Percentiles rank a stretch among this genome's conserved stretches.
Conservation (phyloP, 441 rosid genomes). For the Macaranga tanarius region DNA sequence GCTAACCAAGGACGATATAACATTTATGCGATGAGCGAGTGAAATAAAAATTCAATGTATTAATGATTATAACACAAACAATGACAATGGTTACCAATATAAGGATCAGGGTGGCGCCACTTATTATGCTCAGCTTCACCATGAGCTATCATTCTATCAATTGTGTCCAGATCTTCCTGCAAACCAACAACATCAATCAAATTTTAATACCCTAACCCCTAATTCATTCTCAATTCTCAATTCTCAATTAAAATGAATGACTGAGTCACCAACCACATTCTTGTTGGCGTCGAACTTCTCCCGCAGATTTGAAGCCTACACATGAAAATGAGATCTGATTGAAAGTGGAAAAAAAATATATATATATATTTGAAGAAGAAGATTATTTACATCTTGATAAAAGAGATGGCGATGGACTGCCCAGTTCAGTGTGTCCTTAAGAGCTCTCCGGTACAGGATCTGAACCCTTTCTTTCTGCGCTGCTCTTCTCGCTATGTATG, state of each 20-base stretch:
- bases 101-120: constrained; percentile 98
- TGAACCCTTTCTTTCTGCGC: constrained; percentile 90
- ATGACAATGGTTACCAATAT: constrained; percentile 53
- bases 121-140: constrained; percentile 76
- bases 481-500: constrained; percentile 78
- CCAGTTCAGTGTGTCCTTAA: constrained; percentile 91
- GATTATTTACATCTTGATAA: constrained; percentile 82
- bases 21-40: too few species aligned
- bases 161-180: constrained; percentile 77
- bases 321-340: not conserved
- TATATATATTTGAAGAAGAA: too few species aligned
- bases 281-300: constrained; percentile 76
- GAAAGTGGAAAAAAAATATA: not conserved
- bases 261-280: constrained; percentile 52
- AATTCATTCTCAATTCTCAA: too few species aligned
- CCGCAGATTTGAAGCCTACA: constrained; percentile 77
- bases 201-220: not conserved
- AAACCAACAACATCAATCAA: constrained; percentile 14
- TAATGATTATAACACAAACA: too few species aligned
- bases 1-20: too few species aligned
- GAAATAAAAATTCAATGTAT: not conserved
- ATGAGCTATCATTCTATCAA: constrained; percentile 71
- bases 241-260: not conserved
- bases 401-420: constrained; percentile 96
- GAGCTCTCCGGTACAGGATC: constrained; percentile 93